Base-by-base conservation (phyloP, 1,139 yeast genomes). In the Geotrichum restrictum region DNA sequence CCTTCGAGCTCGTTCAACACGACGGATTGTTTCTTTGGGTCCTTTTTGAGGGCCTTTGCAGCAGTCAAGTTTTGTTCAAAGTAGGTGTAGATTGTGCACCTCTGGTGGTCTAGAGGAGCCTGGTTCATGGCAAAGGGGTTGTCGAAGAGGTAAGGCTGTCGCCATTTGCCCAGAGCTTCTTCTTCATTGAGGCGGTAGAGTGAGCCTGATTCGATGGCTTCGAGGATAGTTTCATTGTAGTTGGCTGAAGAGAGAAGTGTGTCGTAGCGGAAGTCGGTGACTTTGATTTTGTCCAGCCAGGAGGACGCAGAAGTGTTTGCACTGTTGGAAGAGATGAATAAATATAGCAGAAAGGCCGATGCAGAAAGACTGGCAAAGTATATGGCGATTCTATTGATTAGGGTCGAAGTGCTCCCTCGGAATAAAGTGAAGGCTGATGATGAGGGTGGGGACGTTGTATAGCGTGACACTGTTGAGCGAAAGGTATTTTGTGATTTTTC, bases 71-170 rank as follows among this genome's bases (percentile, higher is more conserved):
- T 54, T 3, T 51, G 51, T 48, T 59, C 64, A 51, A 53, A 62
- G 54, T 56, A 65, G 1, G 67, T 62, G 55, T 58, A 58, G 4
- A 62, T 58, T 8, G 53, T 58, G 43, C 61, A 56, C 22, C 66
- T 47, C 13, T 53, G 45, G 14, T 52, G 49, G 7, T 54, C 48
- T 13, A 52, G 56, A 2, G 62, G 66, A 36, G 54, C 41, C 49
- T 50, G 40, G 38, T 21, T 36, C 34, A 37, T 45, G 32, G 55
- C 29, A 43, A 21, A 40, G 8, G 49, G 53, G 36, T 50, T 34
- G 27, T 54, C 41, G 33, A 46, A 51, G 2, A 45, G 43, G 33
- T 48, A 52, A 2, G 61, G 61, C 24, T 53, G 38, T 13, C 62
- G 45, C 62, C 62, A 59, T 11, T 42, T 21, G 21, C 40, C 24